Base-by-base conservation (phyloP, 179 eudicot genomes). In the Amaranthus tricolor region DNA sequence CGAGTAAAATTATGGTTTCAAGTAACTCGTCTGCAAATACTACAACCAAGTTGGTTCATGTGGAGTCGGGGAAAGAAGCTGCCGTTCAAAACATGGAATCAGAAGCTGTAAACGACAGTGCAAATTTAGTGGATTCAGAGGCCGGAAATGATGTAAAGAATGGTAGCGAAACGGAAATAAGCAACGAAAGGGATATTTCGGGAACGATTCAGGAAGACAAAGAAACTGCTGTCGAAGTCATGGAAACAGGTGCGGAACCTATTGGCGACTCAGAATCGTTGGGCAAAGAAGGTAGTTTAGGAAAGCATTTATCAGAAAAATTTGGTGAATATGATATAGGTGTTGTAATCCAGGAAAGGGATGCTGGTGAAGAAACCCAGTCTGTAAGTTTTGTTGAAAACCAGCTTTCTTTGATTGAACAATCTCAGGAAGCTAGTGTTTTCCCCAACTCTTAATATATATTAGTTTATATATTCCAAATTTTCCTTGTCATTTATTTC, bases 391-490 rank as follows among this genome's bases (percentile, higher is more conserved):
- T 65, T 70, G 62, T 20, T 71, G 65, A 81, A 65, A 78, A 74
- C 53, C 78, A 70, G 76, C 73, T 65, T 70, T 71, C 84, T 74
- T 45, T 70, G 78, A 65, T 70, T 21, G 58, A 78, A 64, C 68
- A 61, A 69, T 81, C 81, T 64, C 76, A 78, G 77, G 73, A 78
- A 74, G 84, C 66, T 66, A 74, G 63, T 78, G 79, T 55, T 72
- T 70, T 61, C 12, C 74, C 82, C 72, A 43, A 49, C 61, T 74
- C 44, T 16, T 62, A 72, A 68, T 66, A 45, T 60, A 20, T 54
- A 66, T 59, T 19, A 53, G 68, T 44, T 47, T 15, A 20, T 71
- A 57, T 19, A 43, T 64, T 44, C 24, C 19, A 70, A 62, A 45
- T 44, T 3, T 69, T 17, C 15, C 13, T 21, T 24, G 64, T 44